Evolutionary conservation across 2,329 filamentous ascomycete genomes (phyloP).

Genomic region (Venturia nashicola): DNA sequence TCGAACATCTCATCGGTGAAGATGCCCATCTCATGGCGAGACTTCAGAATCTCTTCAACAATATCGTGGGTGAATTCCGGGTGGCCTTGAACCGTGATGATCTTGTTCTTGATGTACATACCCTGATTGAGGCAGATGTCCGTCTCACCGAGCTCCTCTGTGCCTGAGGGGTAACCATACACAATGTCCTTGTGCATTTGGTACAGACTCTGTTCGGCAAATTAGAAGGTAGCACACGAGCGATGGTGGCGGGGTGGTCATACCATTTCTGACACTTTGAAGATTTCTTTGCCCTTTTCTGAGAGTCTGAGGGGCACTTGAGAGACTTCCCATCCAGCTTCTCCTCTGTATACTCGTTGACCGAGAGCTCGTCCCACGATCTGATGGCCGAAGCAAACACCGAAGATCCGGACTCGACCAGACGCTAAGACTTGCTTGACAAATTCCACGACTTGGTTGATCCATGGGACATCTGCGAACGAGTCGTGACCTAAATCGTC

Average conservation of each 20-base stretch:
- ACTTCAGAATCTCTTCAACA: constrained; percentile 53
- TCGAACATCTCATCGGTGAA: constrained; percentile 57
- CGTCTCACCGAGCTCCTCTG: constrained; percentile 52
- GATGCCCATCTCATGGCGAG: constrained; percentile 53
- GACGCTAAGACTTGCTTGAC: constrained; percentile 47
- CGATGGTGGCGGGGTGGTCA: constrained; percentile 15
- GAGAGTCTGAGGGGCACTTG: constrained; percentile 59
- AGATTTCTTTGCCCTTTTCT: constrained; percentile 56
- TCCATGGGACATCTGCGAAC: constrained; percentile 66
- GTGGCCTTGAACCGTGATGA: constrained; percentile 75
- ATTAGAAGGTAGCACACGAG: neutral
- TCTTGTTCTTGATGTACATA: constrained; percentile 54
- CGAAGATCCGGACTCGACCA: constrained; percentile 56
- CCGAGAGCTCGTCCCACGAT: constrained; percentile 66
- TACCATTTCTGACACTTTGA: constrained; percentile 52
- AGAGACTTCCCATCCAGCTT: constrained; percentile 69
- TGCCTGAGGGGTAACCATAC: constrained; percentile 46
- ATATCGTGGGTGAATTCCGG: constrained; percentile 70
- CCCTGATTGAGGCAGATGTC: constrained; percentile 62
- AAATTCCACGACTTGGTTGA: constrained; percentile 59
- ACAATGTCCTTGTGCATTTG: constrained; percentile 83
- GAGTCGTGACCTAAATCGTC: constrained; percentile 49
- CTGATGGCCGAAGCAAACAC: constrained; percentile 81
- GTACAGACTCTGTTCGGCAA: constrained; percentile 48
- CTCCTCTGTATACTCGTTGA: constrained; percentile 51